Percentiles rank a stretch among this genome's conserved stretches.
These are phyloP conservation scores for Sonneratia alba DNA, from an alignment of 345 rosid species.

Conservation along the genomic window DNA sequence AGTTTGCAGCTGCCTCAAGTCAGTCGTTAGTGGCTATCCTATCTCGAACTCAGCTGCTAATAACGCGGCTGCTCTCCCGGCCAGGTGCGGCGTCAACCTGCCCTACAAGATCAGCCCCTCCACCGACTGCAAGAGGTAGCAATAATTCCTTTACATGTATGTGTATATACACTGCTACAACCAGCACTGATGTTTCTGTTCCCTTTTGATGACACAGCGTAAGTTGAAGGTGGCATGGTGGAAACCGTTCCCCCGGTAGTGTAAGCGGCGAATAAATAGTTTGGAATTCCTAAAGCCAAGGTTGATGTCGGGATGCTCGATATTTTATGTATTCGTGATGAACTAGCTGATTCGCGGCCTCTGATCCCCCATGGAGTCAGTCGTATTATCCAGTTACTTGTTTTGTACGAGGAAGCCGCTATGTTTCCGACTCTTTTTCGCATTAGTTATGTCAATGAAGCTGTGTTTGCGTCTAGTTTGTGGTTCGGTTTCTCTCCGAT, in stretches of 20 bases:
- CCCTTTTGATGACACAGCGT: not conserved
- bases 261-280: not conserved
- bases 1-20: conserved; percentile 3
- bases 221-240: not conserved
- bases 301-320: too few relatives aligned
- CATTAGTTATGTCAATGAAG: too few relatives aligned
- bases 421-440: too few relatives aligned
- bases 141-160: not conserved
- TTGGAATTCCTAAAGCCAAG: not conserved
- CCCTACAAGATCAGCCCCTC: conserved; percentile 5
- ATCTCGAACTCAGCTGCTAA: not conserved
- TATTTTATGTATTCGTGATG: too few relatives aligned
- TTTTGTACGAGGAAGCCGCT: too few relatives aligned
- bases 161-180: not conserved
- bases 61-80: not conserved
- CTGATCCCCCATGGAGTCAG: too few relatives aligned
- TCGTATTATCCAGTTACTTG: too few relatives aligned
- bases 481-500: too few relatives aligned
- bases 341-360: too few relatives aligned
- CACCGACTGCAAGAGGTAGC: conserved; percentile 6
- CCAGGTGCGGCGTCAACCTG: not conserved
- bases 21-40: not conserved
- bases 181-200: not conserved
- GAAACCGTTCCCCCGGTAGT: not conserved
- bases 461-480: too few relatives aligned